phyloP scores from a whole-genome alignment of 2,329 filamentous ascomycete genomes.

The Aureobasidium sp. region DNA sequence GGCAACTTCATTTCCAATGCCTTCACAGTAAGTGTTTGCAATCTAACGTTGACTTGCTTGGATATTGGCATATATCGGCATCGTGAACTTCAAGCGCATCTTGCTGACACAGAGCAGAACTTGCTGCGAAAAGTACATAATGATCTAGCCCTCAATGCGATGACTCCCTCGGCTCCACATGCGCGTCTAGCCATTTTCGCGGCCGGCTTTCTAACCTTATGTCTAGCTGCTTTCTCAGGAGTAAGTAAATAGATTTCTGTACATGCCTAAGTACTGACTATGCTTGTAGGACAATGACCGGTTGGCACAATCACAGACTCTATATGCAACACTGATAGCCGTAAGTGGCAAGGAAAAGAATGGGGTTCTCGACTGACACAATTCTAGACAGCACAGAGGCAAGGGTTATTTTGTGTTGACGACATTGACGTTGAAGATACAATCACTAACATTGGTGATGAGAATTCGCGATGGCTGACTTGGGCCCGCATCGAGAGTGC shows the following conservation, averaged over 20 bases:
- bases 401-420: conserved; percentile 44
- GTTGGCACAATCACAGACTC: conserved; percentile 44
- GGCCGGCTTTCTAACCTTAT: conserved; percentile 42
- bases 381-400: conserved; percentile 40
- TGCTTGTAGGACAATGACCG: conserved; percentile 29
- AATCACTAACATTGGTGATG: conserved; percentile 33
- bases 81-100: not conserved
- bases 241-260: conserved; percentile 26
- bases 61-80: conserved; percentile 14
- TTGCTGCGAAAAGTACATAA: conserved; percentile 35
- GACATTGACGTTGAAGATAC: conserved; percentile 42
- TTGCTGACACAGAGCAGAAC: conserved; percentile 20
- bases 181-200: conserved; percentile 42
- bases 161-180: conserved; percentile 34
- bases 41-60: conserved; percentile 15
- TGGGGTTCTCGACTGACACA: conserved; percentile 17
- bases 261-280: not conserved
- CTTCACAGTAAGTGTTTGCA: conserved; percentile 31
- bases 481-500: conserved; percentile 48
- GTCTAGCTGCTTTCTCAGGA: conserved; percentile 44
- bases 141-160: conserved; percentile 38
- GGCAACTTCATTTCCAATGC: conserved; percentile 43
- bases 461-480: conserved; percentile 40
- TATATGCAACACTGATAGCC: conserved; percentile 45
- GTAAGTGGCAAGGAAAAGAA: conserved; percentile 22